Conservation (phyloP, 2,329 filamentous ascomycete genomes). For the Metarhizium sp. region DNA sequence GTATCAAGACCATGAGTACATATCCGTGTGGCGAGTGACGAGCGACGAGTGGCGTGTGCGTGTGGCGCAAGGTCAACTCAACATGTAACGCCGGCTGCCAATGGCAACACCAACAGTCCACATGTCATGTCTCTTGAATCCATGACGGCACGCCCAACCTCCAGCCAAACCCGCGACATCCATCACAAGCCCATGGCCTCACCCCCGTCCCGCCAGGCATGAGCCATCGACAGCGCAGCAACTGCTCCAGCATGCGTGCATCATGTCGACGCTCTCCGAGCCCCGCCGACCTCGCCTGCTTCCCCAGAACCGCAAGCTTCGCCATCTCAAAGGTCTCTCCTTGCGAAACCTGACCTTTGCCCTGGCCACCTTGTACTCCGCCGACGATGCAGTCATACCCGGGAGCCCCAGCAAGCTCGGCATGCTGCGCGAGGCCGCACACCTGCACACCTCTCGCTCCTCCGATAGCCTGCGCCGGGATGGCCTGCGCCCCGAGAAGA, state of each 20-base stretch:
- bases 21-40: too few species aligned
- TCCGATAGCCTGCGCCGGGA: constrained; percentile 12
- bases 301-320: constrained; percentile 74
- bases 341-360: constrained; percentile 74
- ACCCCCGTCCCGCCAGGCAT: background rate
- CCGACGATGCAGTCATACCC: constrained; percentile 70
- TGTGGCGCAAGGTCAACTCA: too few species aligned
- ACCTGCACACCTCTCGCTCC: constrained; percentile 47
- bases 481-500: constrained; percentile 5
- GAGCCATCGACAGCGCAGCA: background rate
- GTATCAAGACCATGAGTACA: too few species aligned
- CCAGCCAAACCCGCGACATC: too few species aligned
- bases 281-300: constrained; percentile 42
- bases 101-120: too few species aligned
- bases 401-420: constrained; percentile 59
- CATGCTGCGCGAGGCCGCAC: constrained; percentile 35
- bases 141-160: too few species aligned
- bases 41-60: too few species aligned
- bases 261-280: constrained; percentile 28
- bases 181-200: too few species aligned
- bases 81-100: too few species aligned
- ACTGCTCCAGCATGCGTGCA: constrained; percentile 8
- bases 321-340: constrained; percentile 79
- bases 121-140: too few species aligned
- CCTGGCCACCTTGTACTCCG: constrained; percentile 50